Evolutionary conservation across 2,329 filamentous ascomycete species (phyloP), one percentile per base, ranked within the genome.

Genomic region (Trichoderma aggressivum): DNA sequence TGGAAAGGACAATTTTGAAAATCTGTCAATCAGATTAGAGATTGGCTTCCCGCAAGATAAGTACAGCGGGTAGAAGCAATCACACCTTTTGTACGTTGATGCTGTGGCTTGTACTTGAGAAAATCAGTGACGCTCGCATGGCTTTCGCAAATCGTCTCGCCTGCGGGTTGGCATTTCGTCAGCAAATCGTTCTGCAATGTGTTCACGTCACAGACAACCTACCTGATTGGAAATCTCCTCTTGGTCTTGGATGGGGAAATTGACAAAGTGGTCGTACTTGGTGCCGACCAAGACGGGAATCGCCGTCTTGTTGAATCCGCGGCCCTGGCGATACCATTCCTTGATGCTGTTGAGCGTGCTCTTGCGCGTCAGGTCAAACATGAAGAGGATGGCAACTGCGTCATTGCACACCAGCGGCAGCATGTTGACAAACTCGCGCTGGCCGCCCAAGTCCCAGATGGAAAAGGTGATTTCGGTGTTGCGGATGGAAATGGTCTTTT

Each of bases 391-490:
- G 64, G 96, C 96, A 36, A 99, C 96, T 10, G 96, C 96, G 78
- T 99, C 96, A 81, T 99, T 99, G 86, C 96, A 99, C 72, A 99
- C 96, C n/a, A 99, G 88, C 26, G 96, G 96, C 73, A 99, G 86
- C 96, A 99, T 99, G 85, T 99, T 99, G 83, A 99, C 96, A 79
- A 99, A 99, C 83, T 99, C 96, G 79, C 96, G 91, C 85, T 99
- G 96, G 75, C 96, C 96, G 77, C 96, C 96, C 70, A 99, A 84
- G 85, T 99, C 96, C 96, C 96, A 99, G 80, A 99, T 99, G 73
- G 94, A 97, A 84, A 99, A 99, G 56, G 96, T 99, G 81, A 99
- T 99, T 83, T 99, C 96, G 18, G 96, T 99, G 83, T 99, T 99
- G 73, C 96, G 92, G 82, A 99, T 99, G 74, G 94, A 97, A 80